phyloP scores from a whole-genome alignment of 1,284 basidiomycete species.

The Serendipita sp. region DNA sequence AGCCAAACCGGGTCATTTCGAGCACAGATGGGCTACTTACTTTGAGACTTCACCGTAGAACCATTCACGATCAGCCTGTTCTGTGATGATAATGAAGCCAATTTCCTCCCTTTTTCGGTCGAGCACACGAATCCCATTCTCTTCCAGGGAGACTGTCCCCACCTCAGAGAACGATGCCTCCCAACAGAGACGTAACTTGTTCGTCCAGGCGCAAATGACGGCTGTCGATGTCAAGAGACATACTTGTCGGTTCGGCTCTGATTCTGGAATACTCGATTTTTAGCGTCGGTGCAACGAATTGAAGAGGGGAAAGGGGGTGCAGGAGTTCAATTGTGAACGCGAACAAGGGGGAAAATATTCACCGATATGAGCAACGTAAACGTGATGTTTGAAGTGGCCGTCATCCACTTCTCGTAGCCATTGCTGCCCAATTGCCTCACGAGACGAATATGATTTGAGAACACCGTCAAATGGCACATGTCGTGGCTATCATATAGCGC shows the following conservation, averaged over 20 bases:
- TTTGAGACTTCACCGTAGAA: constrained; percentile 7
- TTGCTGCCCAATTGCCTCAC: constrained; percentile 88
- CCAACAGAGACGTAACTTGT: constrained; percentile 79
- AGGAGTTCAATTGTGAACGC: neutral
- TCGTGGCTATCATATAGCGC: constrained; percentile 43
- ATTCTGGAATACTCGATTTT: constrained; percentile 29
- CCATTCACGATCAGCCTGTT: constrained; percentile 8
- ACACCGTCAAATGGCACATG: constrained; percentile 79
- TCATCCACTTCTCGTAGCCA: constrained; percentile 92
- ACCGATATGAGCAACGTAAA: constrained; percentile 88
- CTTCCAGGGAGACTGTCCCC: constrained; percentile 77
- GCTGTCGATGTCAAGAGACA: constrained; percentile 68
- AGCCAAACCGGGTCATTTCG: neutral
- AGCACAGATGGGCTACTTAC: neutral
- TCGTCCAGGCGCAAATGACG: constrained; percentile 76
- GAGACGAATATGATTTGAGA: constrained; percentile 69
- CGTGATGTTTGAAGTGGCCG: constrained; percentile 70
- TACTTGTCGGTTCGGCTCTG: constrained; percentile 72
- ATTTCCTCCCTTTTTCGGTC: constrained; percentile 39
- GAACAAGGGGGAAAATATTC: neutral
- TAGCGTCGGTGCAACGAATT: constrained; percentile 8
- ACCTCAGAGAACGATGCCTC: constrained; percentile 81
- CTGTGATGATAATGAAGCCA: constrained; percentile 7
- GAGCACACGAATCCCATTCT: constrained; percentile 77
- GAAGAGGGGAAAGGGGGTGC: neutral